A percentile compares a stretch with the other conserved stretches of the same genome.
phyloP scores from a whole-genome alignment of 495 filamentous ascomycete genomes.

The Aspergillus nidulans region DNA sequence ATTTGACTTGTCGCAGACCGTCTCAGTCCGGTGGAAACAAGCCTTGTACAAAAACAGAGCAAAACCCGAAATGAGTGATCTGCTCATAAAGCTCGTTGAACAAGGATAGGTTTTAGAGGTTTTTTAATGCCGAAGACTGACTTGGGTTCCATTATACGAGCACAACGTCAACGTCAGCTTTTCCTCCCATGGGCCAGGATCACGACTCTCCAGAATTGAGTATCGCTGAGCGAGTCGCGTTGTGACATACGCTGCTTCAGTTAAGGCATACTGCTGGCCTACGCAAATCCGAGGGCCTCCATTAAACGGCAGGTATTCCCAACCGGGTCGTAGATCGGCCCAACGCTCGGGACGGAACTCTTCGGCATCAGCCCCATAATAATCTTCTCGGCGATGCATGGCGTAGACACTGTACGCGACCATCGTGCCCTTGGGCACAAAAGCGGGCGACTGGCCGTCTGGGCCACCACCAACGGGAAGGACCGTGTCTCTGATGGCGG shows the following conservation, averaged over 20 bases:
- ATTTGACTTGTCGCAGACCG: neutral
- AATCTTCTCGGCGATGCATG: conserved; percentile 62
- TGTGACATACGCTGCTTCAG: conserved; percentile 66
- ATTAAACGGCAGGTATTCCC: conserved; percentile 72
- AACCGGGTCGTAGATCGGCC: conserved; percentile 41
- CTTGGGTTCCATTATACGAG: conserved; percentile 12
- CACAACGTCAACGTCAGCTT: conserved; percentile 10
- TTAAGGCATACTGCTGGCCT: conserved; percentile 65
- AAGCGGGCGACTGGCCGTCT: conserved; percentile 59
- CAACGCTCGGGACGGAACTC: conserved; percentile 67
- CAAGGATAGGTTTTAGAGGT: neutral
- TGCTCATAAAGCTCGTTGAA: neutral
- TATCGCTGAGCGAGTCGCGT: conserved; percentile 62
- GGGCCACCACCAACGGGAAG: conserved; percentile 71
- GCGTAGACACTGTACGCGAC: conserved; percentile 56
- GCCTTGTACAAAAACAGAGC: neutral
- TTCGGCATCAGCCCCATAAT: conserved; percentile 39
- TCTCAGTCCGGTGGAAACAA: neutral
- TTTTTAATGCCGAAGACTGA: conserved; percentile 5
- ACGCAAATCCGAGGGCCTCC: conserved; percentile 77
- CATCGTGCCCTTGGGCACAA: conserved; percentile 52
- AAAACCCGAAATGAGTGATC: neutral
- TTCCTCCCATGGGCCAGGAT: conserved; percentile 19
- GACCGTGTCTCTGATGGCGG: conserved; percentile 62
- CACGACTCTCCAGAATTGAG: conserved; percentile 29